phyloP scores from a whole-genome alignment of 495 filamentous ascomycete species.

The Bryoglossum gracile region DNA sequence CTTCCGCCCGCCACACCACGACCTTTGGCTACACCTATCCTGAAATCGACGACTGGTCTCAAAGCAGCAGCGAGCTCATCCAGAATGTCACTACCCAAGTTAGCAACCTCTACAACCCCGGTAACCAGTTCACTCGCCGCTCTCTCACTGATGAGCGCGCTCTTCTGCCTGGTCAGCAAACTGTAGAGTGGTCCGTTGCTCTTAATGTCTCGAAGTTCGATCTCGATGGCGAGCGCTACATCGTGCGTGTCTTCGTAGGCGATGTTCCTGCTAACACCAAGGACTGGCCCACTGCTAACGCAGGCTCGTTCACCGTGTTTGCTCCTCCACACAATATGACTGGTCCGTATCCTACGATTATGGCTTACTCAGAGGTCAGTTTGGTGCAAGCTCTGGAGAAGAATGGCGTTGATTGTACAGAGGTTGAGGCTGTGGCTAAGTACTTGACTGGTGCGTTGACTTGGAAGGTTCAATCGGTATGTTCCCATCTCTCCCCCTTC shows the following conservation, averaged over 20 bases:
- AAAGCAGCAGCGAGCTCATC: slow-evolving; percentile 19
- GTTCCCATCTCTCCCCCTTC: slow-evolving; percentile 3
- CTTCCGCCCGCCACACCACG: slow-evolving; percentile 12
- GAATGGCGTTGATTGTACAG: slow-evolving; percentile 28
- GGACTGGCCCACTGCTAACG: slow-evolving; percentile 34
- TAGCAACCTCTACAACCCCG: slow-evolving; percentile 47
- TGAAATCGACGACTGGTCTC: slow-evolving; percentile 22
- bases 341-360: slow-evolving; percentile 7
- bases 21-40: slow-evolving; percentile 30
- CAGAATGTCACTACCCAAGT: slow-evolving; percentile 30
- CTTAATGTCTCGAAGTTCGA: slow-evolving; percentile 49
- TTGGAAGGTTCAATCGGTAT: slow-evolving; percentile 30
- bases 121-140: background rate
- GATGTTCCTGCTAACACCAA: slow-evolving; percentile 19
- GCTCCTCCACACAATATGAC: slow-evolving; percentile 9
- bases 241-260: slow-evolving; percentile 55
- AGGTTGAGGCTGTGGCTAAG: slow-evolving; percentile 31
- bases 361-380: slow-evolving; percentile 11
- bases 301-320: slow-evolving; percentile 52
- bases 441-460: slow-evolving; percentile 40
- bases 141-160: background rate
- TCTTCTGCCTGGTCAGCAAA: background rate
- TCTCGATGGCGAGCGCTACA: slow-evolving; percentile 44
- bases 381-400: slow-evolving; percentile 5
- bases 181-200: slow-evolving; percentile 54